These are phyloP conservation scores for Leishmania tropica DNA, from an alignment of 208 protist species.

Conservation along the genomic window DNA sequence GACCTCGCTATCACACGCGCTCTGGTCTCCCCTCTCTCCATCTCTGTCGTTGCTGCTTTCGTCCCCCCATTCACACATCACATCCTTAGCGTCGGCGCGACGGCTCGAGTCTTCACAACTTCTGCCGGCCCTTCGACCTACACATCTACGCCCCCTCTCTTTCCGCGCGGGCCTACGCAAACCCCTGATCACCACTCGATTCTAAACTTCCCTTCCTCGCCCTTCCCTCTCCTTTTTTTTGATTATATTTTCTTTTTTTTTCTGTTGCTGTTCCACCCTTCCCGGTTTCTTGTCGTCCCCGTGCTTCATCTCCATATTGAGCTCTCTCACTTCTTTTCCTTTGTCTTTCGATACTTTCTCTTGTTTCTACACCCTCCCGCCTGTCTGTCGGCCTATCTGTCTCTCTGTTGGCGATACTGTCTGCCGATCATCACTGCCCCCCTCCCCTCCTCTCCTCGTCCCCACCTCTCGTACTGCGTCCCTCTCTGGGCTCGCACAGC, in stretches of 20 bases:
- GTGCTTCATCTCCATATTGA: neutral
- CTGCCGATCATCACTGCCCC: neutral
- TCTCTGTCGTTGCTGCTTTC: neutral
- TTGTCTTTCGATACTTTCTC: neutral
- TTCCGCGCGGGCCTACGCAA: neutral
- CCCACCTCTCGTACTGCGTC: neutral
- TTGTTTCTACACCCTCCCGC: neutral
- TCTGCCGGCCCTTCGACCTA: neutral
- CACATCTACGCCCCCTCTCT: neutral
- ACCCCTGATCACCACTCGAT: neutral
- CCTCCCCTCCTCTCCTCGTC: neutral
- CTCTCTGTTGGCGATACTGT: neutral
- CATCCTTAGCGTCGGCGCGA: neutral
- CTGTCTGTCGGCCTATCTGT: constrained; percentile 3
- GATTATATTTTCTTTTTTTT: too few species aligned
- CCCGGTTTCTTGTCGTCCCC: neutral
- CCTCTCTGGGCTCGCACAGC: neutral
- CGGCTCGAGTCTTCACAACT: neutral
- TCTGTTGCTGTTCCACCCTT: neutral
- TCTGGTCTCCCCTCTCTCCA: neutral
- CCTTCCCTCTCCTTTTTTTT: neutral
- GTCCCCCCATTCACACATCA: neutral
- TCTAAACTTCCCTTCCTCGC: constrained; percentile 4
- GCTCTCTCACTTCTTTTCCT: neutral
- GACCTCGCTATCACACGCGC: neutral